Evolutionary conservation across 805 yeast genomes (phyloP), one percentile per base, ranked within the genome.

Genomic region (Alloascoidea hylecoeti): DNA sequence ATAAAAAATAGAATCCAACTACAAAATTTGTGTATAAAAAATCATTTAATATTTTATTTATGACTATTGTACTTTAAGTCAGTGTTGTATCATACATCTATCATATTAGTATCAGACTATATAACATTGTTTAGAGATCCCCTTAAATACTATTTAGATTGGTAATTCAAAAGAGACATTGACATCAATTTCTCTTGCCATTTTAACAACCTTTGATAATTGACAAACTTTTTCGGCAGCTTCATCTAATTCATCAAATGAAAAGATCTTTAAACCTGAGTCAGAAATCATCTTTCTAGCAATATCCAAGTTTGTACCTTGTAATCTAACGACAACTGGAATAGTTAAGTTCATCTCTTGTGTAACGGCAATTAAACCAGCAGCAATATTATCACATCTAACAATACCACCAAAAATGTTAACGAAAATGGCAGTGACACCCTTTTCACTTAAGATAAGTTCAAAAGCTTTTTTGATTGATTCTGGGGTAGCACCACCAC

Each of bases 391-490:
- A 67, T 92, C 99, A 68, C 98, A 92, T 73, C 99, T 85, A 52
- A 92, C 98, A 52, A 92, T 92, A 70, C 99, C 98, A 61, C 99
- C 99, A 55, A 92, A 92, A 55, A 92, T 92, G 75, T 92, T 92
- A 57, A 92, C 98, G 52, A 92, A 89, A 60, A 92, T 92, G 57
- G 96, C 95, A 53, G 82, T 75, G 49, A 92, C 96, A 53, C 77
- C 75, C 55, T 75, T 64, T 68, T 92, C 96, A 43, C 92, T 72
- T 56, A 92, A 68, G 55, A 92, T 89, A 62, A 92, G 75, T 64
- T 78, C 80, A 70, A 92, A 92, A 41, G 97, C 99, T 65, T 81
- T 81, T 69, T 88, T 94, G 57, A 92, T 92, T 55, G 98, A 88
- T 65, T 84, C 82, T 49, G 96, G 96, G 46, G 97, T 92, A 52